phyloP scores from a whole-genome alignment of 768 basidiomycete species.

The Mycena rebaudengoi region DNA sequence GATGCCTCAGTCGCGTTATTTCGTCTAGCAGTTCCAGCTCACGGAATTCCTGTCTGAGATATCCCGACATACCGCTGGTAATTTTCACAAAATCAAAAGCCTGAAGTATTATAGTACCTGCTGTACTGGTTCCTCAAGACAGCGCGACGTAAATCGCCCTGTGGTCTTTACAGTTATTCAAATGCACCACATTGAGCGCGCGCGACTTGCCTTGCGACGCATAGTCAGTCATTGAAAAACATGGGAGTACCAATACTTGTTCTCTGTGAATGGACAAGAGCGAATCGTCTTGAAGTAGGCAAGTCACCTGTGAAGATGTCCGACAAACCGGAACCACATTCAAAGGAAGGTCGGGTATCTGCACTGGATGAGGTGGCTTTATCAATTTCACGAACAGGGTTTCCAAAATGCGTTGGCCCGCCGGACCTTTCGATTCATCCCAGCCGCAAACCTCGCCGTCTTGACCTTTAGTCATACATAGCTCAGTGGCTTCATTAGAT shows the following conservation, averaged over 20 bases:
- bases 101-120: slow-evolving; percentile 37
- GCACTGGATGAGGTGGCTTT: slow-evolving; percentile 31
- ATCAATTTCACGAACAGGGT: slow-evolving; percentile 38
- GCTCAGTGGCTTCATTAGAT: no score
- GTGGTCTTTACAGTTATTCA: no score
- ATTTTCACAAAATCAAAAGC: slow-evolving; percentile 35
- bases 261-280: no score
- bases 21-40: slow-evolving; percentile 45
- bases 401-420: slow-evolving; percentile 29
- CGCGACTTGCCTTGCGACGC: slow-evolving; percentile 43
- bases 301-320: background rate
- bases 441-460: slow-evolving; percentile 38
- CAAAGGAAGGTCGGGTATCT: no score
- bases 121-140: slow-evolving; percentile 31
- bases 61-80: slow-evolving; percentile 33
- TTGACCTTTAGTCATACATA: no score
- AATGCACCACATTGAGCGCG: slow-evolving; percentile 35
- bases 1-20: slow-evolving; percentile 40
- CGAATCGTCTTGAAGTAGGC: slow-evolving; percentile 23
- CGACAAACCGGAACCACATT: slow-evolving; percentile 38
- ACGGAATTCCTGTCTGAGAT: slow-evolving; percentile 42
- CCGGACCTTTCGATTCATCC: slow-evolving; percentile 17
- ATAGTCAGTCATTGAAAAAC: slow-evolving; percentile 47
- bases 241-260: no score
- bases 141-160: slow-evolving; percentile 41